Evolutionary conservation across 2,329 filamentous ascomycete species (phyloP), one percentile per base, ranked within the genome.

Genomic region (Exserohilum turcica): DNA sequence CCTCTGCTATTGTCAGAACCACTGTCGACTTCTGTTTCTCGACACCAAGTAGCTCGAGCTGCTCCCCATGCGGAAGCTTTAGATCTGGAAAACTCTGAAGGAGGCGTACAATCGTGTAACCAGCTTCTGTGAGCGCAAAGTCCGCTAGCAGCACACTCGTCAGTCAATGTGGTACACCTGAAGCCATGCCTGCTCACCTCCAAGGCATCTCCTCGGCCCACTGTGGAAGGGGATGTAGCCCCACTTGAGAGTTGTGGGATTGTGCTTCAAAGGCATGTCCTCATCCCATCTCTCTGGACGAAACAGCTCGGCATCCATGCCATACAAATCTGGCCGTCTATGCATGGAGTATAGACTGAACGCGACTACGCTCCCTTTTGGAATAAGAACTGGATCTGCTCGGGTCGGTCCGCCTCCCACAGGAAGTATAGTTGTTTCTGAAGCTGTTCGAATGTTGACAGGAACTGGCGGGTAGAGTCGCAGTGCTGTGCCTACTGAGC

Each of bases 391-490:
- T 2, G 70, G 70, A 16, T 55, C 53, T 7, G 33, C 65, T 13
- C 65, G 39, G 48, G 66, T 59, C 5, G 55, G 54, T 3, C 70
- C 70, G 3, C 69, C 68, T 5, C 36, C 36, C 13, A 3, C 24
- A 5, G 36, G 36, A n/a, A 15, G 32, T 9, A 39, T 12, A 6
- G 37, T 39, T 12, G 37, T 39, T 16, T 16, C 7, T n/a, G 3
- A 15, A 1, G 32, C n/a, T 12, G 57, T 55, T 21, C 68, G 65
- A 8, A 51, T 62, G 39, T 72, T 72, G 4, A 67, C 43, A 3
- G 68, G 66, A 3, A 72, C 54, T 10, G 56, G 48, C 9, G 65
- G 63, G 44, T 70, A 67, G 13, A 71, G 60, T n/a, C 70, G 61
- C 3, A 71, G 49, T 8, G 57, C 63, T 64, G 29, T n/a, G n/a